Base-by-base conservation (phyloP, 306 rosid species). In the Oxytropis ochrocephala region DNA sequence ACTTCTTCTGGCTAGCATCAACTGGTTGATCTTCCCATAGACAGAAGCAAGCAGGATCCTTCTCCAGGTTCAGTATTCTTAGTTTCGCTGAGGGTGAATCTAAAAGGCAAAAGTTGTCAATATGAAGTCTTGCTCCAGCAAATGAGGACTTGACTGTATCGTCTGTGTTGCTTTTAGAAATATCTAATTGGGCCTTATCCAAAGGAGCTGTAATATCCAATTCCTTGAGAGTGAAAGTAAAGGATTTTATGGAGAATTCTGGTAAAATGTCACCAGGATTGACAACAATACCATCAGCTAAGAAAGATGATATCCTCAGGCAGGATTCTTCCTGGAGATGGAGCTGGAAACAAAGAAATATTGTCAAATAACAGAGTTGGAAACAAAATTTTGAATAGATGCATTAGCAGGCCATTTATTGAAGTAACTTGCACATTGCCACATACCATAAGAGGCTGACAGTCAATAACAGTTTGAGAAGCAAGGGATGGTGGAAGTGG, bases 41-140 rank as follows among this genome's bases (percentile, higher is more conserved):
- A 81, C 85, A 78, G 81, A 94, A 94, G 83, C 98, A 94, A 82
- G 97, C 90, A 76, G 98, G 97, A 85, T 94, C 98, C 66, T 87
- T 88, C 75, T 88, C 96, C 73, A 93, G 82, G 69, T 85, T 85
- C 78, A 93, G 64, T 51, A 84, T 76, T 81, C 67, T 80, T 35
- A 83, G 73, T 63, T 85, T 79, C 66, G 87, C 62, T 4, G 87
- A 86, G 49, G 97, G 95, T 32, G 98, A 90, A 65, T 84, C 89
- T 29, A 86, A 79, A 83, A 88, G 77, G 76, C 53, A 61, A 75
- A 94, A 77, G 79, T 81, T 84, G 68, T 87, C 84, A 76, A 90
- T 80, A 64, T 81, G 92, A 70, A 94, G 96, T 79, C 95, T 86
- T 74, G 96, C 98, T 64, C 98, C 98, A 32, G 81, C 70, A 80